Conservation (phyloP, 1,139 yeast species). For the Magnusiomyces ingens region DNA sequence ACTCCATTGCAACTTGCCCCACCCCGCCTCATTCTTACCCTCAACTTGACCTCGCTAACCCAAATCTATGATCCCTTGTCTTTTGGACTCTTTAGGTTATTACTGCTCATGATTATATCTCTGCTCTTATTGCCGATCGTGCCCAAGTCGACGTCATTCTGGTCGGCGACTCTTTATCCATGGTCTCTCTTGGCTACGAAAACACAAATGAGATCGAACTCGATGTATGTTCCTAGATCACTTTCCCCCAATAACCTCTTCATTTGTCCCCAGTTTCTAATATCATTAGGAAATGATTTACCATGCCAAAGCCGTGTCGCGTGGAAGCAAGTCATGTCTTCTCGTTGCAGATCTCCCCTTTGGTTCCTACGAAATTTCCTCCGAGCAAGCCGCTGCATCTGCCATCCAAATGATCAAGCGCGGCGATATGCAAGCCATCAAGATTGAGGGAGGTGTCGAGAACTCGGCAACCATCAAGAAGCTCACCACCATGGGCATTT, state of each 20-base stretch:
- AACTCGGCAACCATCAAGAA: constrained; percentile 44
- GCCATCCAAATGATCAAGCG: constrained; percentile 56
- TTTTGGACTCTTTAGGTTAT: constrained; percentile 27
- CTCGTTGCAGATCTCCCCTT: constrained; percentile 86
- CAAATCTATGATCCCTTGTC: neutral
- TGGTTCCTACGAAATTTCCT: constrained; percentile 69
- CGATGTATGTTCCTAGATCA: constrained; percentile 31
- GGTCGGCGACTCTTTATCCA: constrained; percentile 89
- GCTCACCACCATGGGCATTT: constrained; percentile 64
- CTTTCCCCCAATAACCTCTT: neutral
- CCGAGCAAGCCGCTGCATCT: constrained; percentile 57
- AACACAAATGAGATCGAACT: constrained; percentile 69
- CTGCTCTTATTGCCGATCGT: constrained; percentile 63
- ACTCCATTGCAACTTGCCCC: no score
- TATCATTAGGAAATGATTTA: constrained; percentile 50
- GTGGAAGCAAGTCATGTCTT: constrained; percentile 63
- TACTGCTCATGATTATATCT: constrained; percentile 84
- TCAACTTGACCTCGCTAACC: no score
- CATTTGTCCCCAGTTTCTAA: constrained; percentile 18
- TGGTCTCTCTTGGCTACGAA: constrained; percentile 80
- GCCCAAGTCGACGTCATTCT: constrained; percentile 65
- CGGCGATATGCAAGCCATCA: constrained; percentile 68
- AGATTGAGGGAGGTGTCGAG: constrained; percentile 77
- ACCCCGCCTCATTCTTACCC: no score
- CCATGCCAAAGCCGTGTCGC: constrained; percentile 65